Percentiles rank a stretch among this genome's conserved stretches.
These are phyloP conservation scores for Xylaria nigripes DNA, from an alignment of 495 filamentous ascomycete genomes.

Conservation along the genomic window DNA sequence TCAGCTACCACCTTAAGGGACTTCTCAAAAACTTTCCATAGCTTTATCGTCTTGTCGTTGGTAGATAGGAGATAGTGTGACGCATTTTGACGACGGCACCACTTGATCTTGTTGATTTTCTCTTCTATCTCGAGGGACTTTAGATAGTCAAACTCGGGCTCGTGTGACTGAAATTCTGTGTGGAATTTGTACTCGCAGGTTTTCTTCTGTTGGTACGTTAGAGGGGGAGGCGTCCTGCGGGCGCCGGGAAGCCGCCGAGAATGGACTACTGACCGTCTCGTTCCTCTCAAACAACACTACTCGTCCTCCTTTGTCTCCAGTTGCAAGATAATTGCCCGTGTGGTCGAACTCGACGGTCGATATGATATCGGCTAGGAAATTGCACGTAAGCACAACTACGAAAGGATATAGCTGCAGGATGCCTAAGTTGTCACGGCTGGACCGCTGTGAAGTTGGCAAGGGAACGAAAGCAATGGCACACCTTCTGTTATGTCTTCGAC, in stretches of 20 bases:
- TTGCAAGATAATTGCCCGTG: slow-evolving; percentile 95
- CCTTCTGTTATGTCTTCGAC: slow-evolving; percentile 99
- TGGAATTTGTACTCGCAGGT: slow-evolving; percentile 99
- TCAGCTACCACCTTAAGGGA: slow-evolving; percentile 97
- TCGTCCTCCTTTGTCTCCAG: slow-evolving; percentile 93
- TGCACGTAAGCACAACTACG: slow-evolving; percentile 14
- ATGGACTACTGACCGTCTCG: slow-evolving; percentile 66
- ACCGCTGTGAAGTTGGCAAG: neutral
- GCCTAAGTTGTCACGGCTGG: neutral
- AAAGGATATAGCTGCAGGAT: neutral
- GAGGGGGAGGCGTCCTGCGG: neutral
- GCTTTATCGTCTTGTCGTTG: slow-evolving; percentile 99
- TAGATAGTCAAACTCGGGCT: slow-evolving; percentile 97
- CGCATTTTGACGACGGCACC: slow-evolving; percentile 95
- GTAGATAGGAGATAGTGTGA: slow-evolving; percentile 97
- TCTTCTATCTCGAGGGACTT: slow-evolving; percentile 99
- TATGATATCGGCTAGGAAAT: slow-evolving; percentile 81
- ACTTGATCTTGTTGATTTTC: slow-evolving; percentile 99
- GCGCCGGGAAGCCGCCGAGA: neutral
- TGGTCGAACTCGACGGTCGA: slow-evolving; percentile 99
- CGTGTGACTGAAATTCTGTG: slow-evolving; percentile 98
- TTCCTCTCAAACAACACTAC: slow-evolving; percentile 97
- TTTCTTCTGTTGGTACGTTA: slow-evolving; percentile 70
- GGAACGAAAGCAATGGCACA: slow-evolving; percentile 26
- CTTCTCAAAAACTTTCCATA: slow-evolving; percentile 99